Base-by-base conservation (phyloP, 2,329 filamentous ascomycete species). In the Aspergillus sp. region DNA sequence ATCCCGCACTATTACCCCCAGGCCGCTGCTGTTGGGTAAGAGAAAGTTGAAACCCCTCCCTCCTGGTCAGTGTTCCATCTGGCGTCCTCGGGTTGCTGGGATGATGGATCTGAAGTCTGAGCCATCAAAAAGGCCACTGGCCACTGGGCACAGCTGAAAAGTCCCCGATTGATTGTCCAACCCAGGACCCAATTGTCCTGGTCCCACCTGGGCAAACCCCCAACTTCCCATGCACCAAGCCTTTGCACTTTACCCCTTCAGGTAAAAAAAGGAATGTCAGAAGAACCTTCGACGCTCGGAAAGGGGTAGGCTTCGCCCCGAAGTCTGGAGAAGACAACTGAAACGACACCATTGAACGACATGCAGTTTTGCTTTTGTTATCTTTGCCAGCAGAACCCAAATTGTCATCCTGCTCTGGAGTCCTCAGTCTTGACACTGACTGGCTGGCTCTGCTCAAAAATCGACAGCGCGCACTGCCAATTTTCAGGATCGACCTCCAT, bases 121-220 rank as follows among this genome's bases (percentile, higher is more conserved):
- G 34, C 34, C 34, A 13, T 41, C 11, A 46, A 56, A 56, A 56
- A 56, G 34, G 31, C 23, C 19, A 54, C 43, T 48, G 31, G 25
- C 25, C 25, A 28, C 34, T 38, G 34, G 34, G 34, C 34, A 41
- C 8, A 41, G 34, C 34, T 41, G 34, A 57, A 54, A 52, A 49
- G 13, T 28, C 19, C 48, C 57, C 57, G 61, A 63, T 43, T 58
- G 59, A 61, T 63, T 57, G 57, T 49, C 61, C 22, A 15, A 58
- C 38, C 54, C 50, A 54, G 38, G 49, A 54, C 34, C 31, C 51
- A 31, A 54, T n/a, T 8, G 23, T n/a, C 8, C 31, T 41, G 50
- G 59, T 53, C 52, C 61, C 61, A 57, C 57, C 50, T 48, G 49
- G 49, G 48, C 54, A 49, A 47, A 22, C 52, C 52, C 34, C 34